Evolutionary conservation across 176 grass and related monocot species (phyloP), one percentile per base, ranked within the genome.

Genomic region (Pontederia paniculata): DNA sequence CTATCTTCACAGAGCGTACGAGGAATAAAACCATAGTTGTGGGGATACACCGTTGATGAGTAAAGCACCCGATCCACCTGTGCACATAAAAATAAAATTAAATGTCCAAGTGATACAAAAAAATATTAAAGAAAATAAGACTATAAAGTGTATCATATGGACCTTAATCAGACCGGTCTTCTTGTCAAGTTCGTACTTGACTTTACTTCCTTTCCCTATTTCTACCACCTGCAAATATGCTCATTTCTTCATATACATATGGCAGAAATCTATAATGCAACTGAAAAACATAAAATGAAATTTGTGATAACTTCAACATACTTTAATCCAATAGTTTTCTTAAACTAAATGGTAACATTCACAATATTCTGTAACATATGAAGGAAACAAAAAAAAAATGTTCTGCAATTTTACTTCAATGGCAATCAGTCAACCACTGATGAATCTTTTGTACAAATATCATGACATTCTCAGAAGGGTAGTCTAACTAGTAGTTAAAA

Each of bases 101-200:
- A 17, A 31, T 51, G 46, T 69, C 19, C 54, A n/a, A 65, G 8
- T 17, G 14, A 22, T 1, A 3, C 44, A 55, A 23, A 63, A 62
- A 12, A 48, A 1, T 21, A 18, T n/a, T 41, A 21, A 10, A 20
- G 0, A n/a, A 59, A 51, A 8, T 63, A 44, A 0, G 20, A 11
- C 17, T 22, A 14, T 5, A 9, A 37, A 6, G 20, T 23, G n/a
- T 56, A 1, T 0, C 42, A 9, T 21, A 21, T 45, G 42, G 65
- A 96, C 91, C 86, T 82, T 88, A 57, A 97, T 97, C 58, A 97
- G 69, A 42, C 86, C 93, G 52, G 86, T 97, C 84, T 90, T 97
- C 72, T 97, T 97, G 80, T 97, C 86, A 67, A 97, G 80, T 70
- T 97, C 93, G 59, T 97, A 97, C 58, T 97, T 97, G 47, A 97